Conservation (phyloP, 768 basidiomycete genomes). For the Leccinum pellstonianum region DNA sequence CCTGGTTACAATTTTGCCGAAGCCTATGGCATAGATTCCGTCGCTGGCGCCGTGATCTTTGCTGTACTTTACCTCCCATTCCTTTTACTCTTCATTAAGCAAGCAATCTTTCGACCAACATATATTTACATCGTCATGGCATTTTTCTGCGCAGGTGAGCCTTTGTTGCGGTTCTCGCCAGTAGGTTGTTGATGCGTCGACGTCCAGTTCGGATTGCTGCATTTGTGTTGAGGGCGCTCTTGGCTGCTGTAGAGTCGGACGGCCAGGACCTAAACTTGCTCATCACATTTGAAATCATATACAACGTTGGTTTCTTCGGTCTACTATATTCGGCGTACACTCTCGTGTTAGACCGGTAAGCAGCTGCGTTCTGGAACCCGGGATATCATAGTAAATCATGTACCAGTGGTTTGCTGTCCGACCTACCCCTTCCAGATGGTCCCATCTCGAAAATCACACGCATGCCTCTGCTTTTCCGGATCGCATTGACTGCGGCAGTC, state of each 20-base stretch:
- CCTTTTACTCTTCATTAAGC: conserved; percentile 21
- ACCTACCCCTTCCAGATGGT: conserved; percentile 24
- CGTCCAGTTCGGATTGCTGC: conserved; percentile 30
- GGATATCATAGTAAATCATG: neutral
- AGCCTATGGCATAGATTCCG: conserved; percentile 29
- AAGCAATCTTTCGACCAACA: conserved; percentile 23
- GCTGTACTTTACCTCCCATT: conserved; percentile 31
- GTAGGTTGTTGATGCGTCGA: neutral
- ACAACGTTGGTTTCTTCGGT: conserved; percentile 38
- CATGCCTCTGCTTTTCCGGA: conserved; percentile 24
- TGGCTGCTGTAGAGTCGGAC: conserved; percentile 25
- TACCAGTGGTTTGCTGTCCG: conserved; percentile 22
- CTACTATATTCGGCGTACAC: conserved; percentile 35
- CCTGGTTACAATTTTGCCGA: conserved; percentile 25
- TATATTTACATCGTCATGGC: conserved; percentile 30
- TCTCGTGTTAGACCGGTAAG: conserved; percentile 34
- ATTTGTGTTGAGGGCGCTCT: conserved; percentile 30
- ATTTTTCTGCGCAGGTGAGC: conserved; percentile 31
- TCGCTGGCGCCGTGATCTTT: conserved; percentile 34
- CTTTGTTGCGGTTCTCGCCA: neutral
- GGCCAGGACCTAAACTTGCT: conserved; percentile 24
- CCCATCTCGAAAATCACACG: conserved; percentile 24
- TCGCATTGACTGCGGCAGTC: conserved; percentile 25
- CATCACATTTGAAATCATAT: conserved; percentile 32
- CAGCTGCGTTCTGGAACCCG: neutral